Evolutionary conservation across 2,329 filamentous ascomycete species (phyloP).

Genomic region (Exophiala viscosa): DNA sequence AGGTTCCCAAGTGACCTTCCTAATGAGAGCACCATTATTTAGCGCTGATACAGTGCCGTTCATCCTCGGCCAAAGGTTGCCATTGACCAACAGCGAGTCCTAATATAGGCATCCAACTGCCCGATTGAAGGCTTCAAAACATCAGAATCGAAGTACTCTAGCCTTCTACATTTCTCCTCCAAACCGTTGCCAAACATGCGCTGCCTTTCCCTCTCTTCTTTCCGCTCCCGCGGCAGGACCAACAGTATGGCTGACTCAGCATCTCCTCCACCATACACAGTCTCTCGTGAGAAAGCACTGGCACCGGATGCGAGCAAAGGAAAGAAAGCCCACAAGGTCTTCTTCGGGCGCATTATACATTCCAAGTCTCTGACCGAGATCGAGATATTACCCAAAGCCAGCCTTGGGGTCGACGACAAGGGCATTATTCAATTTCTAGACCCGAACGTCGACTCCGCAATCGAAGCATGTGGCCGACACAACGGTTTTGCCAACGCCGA

Average conservation of each 20-base stretch:
- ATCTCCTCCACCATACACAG: too few species aligned
- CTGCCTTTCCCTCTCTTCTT: too few species aligned
- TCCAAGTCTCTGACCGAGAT: constrained; percentile 13
- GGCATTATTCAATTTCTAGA: constrained; percentile 13
- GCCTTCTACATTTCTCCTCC: too few species aligned
- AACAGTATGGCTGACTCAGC: too few species aligned
- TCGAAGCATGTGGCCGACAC: constrained; percentile 8
- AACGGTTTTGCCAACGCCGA: background rate
- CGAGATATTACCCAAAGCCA: constrained; percentile 9
- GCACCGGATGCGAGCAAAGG: background rate
- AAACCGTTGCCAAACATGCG: too few species aligned
- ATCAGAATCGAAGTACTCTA: too few species aligned
- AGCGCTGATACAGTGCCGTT: constrained; percentile 1
- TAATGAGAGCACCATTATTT: background rate
- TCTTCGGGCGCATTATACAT: constrained; percentile 15
- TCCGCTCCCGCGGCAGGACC: too few species aligned
- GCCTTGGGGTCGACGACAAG: constrained; percentile 7
- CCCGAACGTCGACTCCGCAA: background rate
- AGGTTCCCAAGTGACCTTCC: background rate
- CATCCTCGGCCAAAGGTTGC: background rate
- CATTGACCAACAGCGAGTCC: background rate
- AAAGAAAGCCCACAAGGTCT: background rate
- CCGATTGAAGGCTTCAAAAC: too few species aligned
- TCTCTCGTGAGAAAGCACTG: background rate
- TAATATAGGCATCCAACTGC: background rate